Base-by-base conservation (phyloP, 257 asterid species). In the Fraxinus americana region DNA sequence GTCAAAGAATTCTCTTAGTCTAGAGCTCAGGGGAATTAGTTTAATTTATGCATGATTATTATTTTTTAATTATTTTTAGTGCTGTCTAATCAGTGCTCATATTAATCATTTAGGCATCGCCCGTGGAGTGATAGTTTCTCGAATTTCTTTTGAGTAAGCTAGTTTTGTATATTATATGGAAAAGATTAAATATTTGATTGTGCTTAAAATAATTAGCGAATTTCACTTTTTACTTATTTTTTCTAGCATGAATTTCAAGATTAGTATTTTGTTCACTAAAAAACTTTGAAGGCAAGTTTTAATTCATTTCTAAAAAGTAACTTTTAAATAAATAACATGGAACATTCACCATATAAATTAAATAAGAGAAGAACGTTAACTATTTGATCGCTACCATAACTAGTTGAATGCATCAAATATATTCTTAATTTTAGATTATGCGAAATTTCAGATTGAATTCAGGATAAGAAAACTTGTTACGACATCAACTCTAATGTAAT, bases 61-160 rank as follows among this genome's bases (percentile, higher is more conserved):
- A 29, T 29, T 29, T 8, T 63, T 23, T 23, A 25, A 63, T 34
- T 34, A 7, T 10, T 23, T 7, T 8, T 10, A 63, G 69, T 63
- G 69, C 27, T 63, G 69, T 23, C 69, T 63, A 63, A 27, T 63
- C 34, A 63, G 69, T 63, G 69, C 69, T 63, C 35, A 10, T 63
- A 63, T 23, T 63, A 27, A 63, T 25, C 69, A 63, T 63, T n/a
- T 50, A 1, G 59, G 48, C 48, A 2, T 10, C 21, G 21, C 61
- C n/a, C 2, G 21, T 1, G 23, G 4, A 50, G 16, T 48, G 57
- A 48, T 14, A 13, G 14, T 52, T 19, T 52, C 61, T 16, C 17
- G 6, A 52, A 17, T 3, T 52, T 52, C 8, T 52, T 52, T 14
- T 1, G 21, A 59, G 4, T 21, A 11, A 1, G 7, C 4, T 5